Evolutionary conservation across 306 rosid species (phyloP), one percentile per base, ranked within the genome.

Genomic region (Pterocarpus santalinus): DNA sequence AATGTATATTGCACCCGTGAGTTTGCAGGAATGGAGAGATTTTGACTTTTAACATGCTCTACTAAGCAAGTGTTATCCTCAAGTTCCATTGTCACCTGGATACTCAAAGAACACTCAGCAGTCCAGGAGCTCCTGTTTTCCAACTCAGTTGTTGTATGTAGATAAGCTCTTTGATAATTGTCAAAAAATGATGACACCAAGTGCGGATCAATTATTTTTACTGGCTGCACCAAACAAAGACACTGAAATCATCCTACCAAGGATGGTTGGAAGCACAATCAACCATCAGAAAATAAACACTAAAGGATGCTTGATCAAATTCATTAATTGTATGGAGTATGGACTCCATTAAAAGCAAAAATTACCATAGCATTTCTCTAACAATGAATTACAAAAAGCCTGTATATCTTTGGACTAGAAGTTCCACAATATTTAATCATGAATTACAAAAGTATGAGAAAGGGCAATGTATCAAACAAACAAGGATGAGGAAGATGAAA

Each of bases 181-280:
- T 95, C 98, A 72, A 74, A 92, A 85, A 95, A 91, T 3, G 98
- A 76, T 10, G 98, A 89, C 79, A 91, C 97, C 89, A 95, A 88
- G 94, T 95, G 98, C 57, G 97, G 98, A 83, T 95, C 97, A 80
- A 92, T 81, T 79, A 95, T 73, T 83, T 91, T 95, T 67, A 95
- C 95, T 13, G 98, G 98, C 98, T 92, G 97, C 94, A 89, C 34
- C 43, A 88, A 86, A 87, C 49, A 85, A 30, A 76, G 65, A 76
- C 13, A 77, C 22, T 39, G 44, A 68, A 84, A 84, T 80, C 38
- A 84, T 72, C 56, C 73, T 35, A 67, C 55, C 56, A 77, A 69
- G 33, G 81, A 85, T 46, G 49, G 11, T 62, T 28, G 51, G 74
- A 81, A 80, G 70, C 46, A 81, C 47, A 75, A 81, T 64, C 30